Percentiles rank a stretch among this genome's conserved stretches.
Evolutionary conservation across 305 asterid genomes (phyloP).

Genomic region (Fraxinus latifolia): DNA sequence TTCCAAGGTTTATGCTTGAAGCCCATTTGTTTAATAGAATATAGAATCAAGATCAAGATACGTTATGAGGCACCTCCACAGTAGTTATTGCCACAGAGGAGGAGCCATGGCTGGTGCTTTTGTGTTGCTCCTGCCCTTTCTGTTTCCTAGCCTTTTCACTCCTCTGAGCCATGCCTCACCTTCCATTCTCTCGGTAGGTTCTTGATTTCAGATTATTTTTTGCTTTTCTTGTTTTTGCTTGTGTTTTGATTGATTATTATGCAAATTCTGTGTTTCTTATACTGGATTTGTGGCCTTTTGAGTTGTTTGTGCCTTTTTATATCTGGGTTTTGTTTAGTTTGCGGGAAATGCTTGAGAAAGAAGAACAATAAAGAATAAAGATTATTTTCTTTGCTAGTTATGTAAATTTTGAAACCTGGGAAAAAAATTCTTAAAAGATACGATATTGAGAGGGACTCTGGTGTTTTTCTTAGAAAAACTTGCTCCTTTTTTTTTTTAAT

Average conservation of each 20-base stretch:
- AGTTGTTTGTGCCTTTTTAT: slow-evolving; percentile 2
- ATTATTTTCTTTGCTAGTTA: background rate
- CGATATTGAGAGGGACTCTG: slow-evolving; percentile 20
- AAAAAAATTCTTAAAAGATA: slow-evolving; percentile 4
- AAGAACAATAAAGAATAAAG: background rate
- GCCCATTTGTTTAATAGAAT: slow-evolving; percentile 9
- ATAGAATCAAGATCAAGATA: slow-evolving; percentile 32
- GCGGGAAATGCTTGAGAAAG: slow-evolving; percentile 6
- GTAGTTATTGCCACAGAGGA: slow-evolving; percentile 41
- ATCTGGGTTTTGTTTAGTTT: slow-evolving; percentile 25
- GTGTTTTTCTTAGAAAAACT: background rate
- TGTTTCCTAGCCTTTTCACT: slow-evolving; percentile 50
- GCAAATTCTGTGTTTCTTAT: slow-evolving; percentile 15
- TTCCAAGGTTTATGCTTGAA: slow-evolving; percentile 36
- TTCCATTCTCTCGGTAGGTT: slow-evolving; percentile 64
- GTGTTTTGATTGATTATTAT: slow-evolving; percentile 13
- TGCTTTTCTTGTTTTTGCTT: background rate
- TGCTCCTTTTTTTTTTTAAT: background rate
- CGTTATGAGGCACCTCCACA: slow-evolving; percentile 33
- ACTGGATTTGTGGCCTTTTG: background rate
- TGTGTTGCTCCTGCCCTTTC: slow-evolving; percentile 62
- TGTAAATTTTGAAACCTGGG: slow-evolving; percentile 20
- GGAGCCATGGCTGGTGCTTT: slow-evolving; percentile 71
- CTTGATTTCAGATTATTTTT: slow-evolving; percentile 14
- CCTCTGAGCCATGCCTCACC: slow-evolving; percentile 70